Percentiles rank a stretch among this genome's conserved stretches.
Evolutionary conservation across 768 basidiomycete genomes (phyloP).

Genomic region (Naganishia friedmannii): DNA sequence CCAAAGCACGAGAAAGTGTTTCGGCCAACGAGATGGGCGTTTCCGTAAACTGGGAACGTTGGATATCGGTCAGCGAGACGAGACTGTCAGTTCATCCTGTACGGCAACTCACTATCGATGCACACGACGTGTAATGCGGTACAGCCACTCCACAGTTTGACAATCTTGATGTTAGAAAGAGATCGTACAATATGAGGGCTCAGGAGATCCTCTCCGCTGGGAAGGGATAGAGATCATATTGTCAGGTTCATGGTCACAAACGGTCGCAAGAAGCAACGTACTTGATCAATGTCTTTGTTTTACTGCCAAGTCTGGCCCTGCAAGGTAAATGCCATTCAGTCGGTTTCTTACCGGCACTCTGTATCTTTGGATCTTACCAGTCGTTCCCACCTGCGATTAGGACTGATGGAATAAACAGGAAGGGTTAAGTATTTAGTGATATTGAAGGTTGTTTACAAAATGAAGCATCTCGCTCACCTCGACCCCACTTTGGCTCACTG

Average conservation of each 20-base stretch:
- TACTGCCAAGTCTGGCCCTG: conserved; percentile 29
- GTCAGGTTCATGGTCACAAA: conserved; percentile 25
- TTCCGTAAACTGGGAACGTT: conserved; percentile 56
- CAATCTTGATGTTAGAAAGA: conserved; percentile 70
- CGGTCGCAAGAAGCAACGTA: conserved; percentile 32
- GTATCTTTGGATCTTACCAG: conserved; percentile 19
- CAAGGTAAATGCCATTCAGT: neutral
- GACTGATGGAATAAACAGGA: conserved; percentile 12
- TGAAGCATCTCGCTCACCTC: conserved; percentile 10
- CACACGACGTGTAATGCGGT: conserved; percentile 46
- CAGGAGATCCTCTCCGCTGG: conserved; percentile 68
- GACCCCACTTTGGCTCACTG: conserved; percentile 21
- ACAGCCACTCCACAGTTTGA: conserved; percentile 64
- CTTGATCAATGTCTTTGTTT: conserved; percentile 58
- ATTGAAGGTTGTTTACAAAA: neutral
- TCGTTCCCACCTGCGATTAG: conserved; percentile 33
- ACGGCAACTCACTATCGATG: conserved; percentile 41
- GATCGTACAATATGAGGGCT: conserved; percentile 87
- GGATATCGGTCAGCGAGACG: no score
- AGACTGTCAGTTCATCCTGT: neutral
- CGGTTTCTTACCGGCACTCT: neutral
- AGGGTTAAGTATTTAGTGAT: neutral
- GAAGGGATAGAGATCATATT: neutral
- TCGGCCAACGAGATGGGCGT: conserved; percentile 86
- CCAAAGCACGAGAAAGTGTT: conserved; percentile 67